These are phyloP conservation scores for Scutellaria minor DNA, from an alignment of 257 asterid genomes.

Conservation along the genomic window DNA sequence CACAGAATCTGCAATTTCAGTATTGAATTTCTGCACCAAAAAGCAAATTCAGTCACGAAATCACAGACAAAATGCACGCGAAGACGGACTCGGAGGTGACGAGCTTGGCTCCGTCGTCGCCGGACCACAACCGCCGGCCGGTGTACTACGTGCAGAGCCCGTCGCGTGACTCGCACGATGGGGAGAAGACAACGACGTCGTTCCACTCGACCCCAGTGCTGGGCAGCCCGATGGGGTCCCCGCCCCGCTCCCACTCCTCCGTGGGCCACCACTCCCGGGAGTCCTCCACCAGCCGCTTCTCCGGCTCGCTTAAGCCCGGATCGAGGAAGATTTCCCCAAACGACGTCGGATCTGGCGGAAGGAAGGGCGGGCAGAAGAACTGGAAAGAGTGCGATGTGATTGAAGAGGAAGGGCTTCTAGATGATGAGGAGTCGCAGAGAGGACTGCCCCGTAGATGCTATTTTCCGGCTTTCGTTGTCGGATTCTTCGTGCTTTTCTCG, in stretches of 20 bases:
- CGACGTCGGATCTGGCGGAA: slow-evolving; percentile 66
- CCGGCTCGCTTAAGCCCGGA: slow-evolving; percentile 84
- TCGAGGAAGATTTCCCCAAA: slow-evolving; percentile 70
- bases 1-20: slow-evolving; percentile 20
- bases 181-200: slow-evolving; percentile 84
- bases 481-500: slow-evolving; percentile 63
- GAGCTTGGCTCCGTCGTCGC: slow-evolving; percentile 89
- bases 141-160: slow-evolving; percentile 98
- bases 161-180: slow-evolving; percentile 88
- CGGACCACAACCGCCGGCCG: slow-evolving; percentile 74
- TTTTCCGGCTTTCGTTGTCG: slow-evolving; percentile 62
- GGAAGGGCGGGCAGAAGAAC: slow-evolving; percentile 52
- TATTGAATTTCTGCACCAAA: neutral
- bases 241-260: slow-evolving; percentile 90
- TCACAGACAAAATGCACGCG: slow-evolving; percentile 61
- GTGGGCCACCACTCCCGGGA: slow-evolving; percentile 86
- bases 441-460: slow-evolving; percentile 65
- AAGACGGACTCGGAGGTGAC: slow-evolving; percentile 93
- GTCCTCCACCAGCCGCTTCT: slow-evolving; percentile 86
- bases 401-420: slow-evolving; percentile 80
- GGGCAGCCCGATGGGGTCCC: slow-evolving; percentile 83
- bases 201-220: slow-evolving; percentile 82
- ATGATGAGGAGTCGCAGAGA: slow-evolving; percentile 50
- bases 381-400: slow-evolving; percentile 70
- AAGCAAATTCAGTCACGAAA: slow-evolving; percentile 12